Base-by-base conservation (phyloP, 2,329 filamentous ascomycete genomes). In the Aspergillus thermomutatus region DNA sequence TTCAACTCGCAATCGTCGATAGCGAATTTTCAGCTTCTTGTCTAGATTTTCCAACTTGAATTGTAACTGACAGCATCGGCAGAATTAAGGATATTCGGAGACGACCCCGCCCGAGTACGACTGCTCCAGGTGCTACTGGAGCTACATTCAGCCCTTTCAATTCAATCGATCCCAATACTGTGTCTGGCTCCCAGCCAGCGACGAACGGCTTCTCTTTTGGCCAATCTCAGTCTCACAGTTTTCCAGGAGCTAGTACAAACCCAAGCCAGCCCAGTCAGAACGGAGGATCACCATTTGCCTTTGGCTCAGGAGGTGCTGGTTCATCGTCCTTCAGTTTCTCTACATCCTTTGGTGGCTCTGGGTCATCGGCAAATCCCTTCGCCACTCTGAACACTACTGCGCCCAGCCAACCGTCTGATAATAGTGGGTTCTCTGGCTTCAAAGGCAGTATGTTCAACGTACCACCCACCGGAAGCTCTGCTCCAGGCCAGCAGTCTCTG, bases 221-320 rank as follows among this genome's bases (percentile, higher is more conserved):
- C n/a, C 69, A 73, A 57, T 70, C 69, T 46, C 72, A 72, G 54
- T 70, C 69, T 47, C 72, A 72, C 54, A 72, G 68, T 53, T 75
- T 75, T 50, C 68, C 67, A 47, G 68, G 66, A 54, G 64, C 67
- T 23, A 60, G 56, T 48, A 57, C 66, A 54, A 60, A 50, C 49
- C 52, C 64, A 28, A 64, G 58, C 40, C 64, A 63, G 52, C 56
- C 62, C 23, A 58, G 53, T 27, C 61, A 66, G 28, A 72, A 66
- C 60, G 64, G 66, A 34, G 56, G 62, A 10, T 62, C 68, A 27
- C 66, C 69, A 19, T 64, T 72, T 53, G 55, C 68, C 28, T 71
- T 73, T 56, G 71, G 71, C 21, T 59, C 66, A 37, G 64, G 65
- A 52, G 64, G 60, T 45, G 60, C 62, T n/a, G 59, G 58, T 49